Evolutionary conservation across 805 yeast genomes (phyloP).

Genomic region (Saitoella complicata): DNA sequence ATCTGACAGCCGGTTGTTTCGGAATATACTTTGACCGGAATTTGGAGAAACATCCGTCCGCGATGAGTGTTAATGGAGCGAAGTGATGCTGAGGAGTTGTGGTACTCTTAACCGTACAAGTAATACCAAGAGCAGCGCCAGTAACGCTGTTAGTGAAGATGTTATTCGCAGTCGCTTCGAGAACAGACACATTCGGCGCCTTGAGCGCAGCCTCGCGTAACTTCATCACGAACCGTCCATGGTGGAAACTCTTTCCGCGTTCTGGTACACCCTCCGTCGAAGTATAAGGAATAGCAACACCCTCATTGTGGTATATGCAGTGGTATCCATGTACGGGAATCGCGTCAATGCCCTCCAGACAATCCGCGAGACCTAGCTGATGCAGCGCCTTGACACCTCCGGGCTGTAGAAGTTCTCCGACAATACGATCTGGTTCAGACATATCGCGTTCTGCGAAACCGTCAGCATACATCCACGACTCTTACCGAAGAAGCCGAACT

Average conservation of each 20-base stretch:
- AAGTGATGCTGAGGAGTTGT: slow-evolving; percentile 28
- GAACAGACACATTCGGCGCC: slow-evolving; percentile 49
- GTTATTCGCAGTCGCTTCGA: slow-evolving; percentile 71
- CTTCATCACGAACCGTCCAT: slow-evolving; percentile 72
- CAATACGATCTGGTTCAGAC: slow-evolving; percentile 85
- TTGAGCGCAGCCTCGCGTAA: slow-evolving; percentile 50
- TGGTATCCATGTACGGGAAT: slow-evolving; percentile 66
- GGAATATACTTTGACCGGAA: slow-evolving; percentile 59
- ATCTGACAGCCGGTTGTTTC: slow-evolving; percentile 53
- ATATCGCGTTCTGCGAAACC: slow-evolving; percentile 57
- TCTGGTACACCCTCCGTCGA: background rate
- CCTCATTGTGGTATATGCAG: slow-evolving; percentile 45
- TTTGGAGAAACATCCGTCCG: slow-evolving; percentile 91
- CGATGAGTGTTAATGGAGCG: slow-evolving; percentile 55
- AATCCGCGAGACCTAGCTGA: slow-evolving; percentile 67
- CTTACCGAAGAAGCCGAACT: slow-evolving; percentile 1
- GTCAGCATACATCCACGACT: slow-evolving; percentile 20
- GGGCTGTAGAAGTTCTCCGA: slow-evolving; percentile 94
- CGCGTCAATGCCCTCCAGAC: slow-evolving; percentile 63
- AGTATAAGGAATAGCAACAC: slow-evolving; percentile 55
- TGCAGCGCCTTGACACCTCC: slow-evolving; percentile 78
- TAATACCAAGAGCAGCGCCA: slow-evolving; percentile 59
- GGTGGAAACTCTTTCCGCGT: slow-evolving; percentile 67
- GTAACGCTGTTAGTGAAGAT: slow-evolving; percentile 38
- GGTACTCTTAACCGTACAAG: slow-evolving; percentile 22